Evolutionary conservation across 257 asterid genomes (phyloP), one percentile per base, ranked within the genome.

Genomic region (Fraxinus pennsylvanica): DNA sequence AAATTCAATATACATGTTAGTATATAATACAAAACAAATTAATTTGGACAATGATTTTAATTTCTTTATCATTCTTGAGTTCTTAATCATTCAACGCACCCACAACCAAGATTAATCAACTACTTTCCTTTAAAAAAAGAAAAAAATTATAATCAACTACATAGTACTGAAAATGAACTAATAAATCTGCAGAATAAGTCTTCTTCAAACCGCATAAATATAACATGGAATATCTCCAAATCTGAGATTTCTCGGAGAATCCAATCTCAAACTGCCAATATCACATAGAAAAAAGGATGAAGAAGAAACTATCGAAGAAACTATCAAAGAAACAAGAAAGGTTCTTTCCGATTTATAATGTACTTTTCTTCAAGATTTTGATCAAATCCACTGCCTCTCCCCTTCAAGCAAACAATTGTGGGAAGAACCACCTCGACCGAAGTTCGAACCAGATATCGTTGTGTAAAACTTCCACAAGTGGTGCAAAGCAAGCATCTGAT

Each of bases 401-500:
- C 72, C 50, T n/a, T 68, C 36, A 50, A 69, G 68, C 71, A 77
- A 35, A 79, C 79, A 35, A 77, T 74, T 0, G 84, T 27, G 0
- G 82, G 86, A 75, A 84, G 82, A 3, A 21, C 52, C 14, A 79
- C 85, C 74, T 77, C 74, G 14, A 15, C 14, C 9, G 88, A 82
- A 22, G 63, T n/a, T 70, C 91, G 89, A 57, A 83, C 38, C 35
- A 84, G 83, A 79, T 78, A 84, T 25, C 81, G 77, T 3, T 61
- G 74, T 3, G 91, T 84, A 25, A 86, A 78, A 70, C 78, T 39
- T 68, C 54, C 74, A 35, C 91, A 85, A 1, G 74, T 59, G 45
- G 67, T 32, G 78, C 91, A 85, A 35, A 88, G 81, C 38, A 88
- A 80, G 81, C 87, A 82, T 21, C 90, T 63, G 21, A 88, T 81